phyloP scores from a whole-genome alignment of 257 asterid genomes.

The Gentiana dahurica region DNA sequence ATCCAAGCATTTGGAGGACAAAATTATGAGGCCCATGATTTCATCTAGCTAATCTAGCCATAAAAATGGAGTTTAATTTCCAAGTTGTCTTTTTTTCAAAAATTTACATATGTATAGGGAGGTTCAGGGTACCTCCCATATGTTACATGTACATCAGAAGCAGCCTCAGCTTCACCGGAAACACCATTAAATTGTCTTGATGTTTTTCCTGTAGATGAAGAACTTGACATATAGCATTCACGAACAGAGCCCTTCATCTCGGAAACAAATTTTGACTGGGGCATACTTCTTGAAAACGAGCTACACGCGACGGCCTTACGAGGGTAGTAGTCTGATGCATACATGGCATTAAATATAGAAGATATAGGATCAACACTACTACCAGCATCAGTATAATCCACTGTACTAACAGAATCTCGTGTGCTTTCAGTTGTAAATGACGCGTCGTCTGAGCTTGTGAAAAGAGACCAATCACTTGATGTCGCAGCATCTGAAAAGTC shows the following conservation, averaged over 20 bases:
- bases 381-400: constrained; percentile 36
- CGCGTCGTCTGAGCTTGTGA: constrained; percentile 76
- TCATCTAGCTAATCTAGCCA: constrained; percentile 20
- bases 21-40: constrained; percentile 26
- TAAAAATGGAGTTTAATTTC: constrained; percentile 13
- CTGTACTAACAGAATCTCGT: constrained; percentile 67
- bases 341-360: constrained; percentile 37
- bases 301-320: constrained; percentile 37
- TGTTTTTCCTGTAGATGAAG: not conserved
- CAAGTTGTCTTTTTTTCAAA: constrained; percentile 11
- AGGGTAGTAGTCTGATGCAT: constrained; percentile 28
- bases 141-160: constrained; percentile 19
- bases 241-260: constrained; percentile 32
- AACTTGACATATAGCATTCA: constrained; percentile 16
- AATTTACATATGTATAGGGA: constrained; percentile 21
- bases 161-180: constrained; percentile 8
- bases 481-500: constrained; percentile 44
- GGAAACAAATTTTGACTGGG: constrained; percentile 33
- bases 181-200: constrained; percentile 1
- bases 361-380: constrained; percentile 29
- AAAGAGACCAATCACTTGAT: constrained; percentile 59
- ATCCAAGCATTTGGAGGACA: constrained; percentile 21
- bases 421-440: constrained; percentile 85
- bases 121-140: constrained; percentile 21
- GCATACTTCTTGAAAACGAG: constrained; percentile 28